Evolutionary conservation across 2,329 filamentous ascomycete genomes (phyloP).

Genomic region (Cadophora malorum): DNA sequence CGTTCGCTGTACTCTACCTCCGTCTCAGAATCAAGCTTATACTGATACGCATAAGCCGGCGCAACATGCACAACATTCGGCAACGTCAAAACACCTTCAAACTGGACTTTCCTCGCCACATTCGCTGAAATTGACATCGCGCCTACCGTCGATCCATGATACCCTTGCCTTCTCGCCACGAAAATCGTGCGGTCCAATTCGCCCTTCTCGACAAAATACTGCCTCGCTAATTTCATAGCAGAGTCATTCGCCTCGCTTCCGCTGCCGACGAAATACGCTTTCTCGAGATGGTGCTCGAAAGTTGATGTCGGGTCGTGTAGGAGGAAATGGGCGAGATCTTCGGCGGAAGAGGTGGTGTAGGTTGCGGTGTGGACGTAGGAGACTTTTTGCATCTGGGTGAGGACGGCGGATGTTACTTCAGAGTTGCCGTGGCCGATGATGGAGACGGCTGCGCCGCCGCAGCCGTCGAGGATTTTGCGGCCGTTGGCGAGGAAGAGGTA

Average conservation of each 20-base stretch:
- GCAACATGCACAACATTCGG: conserved; percentile 60
- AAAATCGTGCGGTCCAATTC: conserved; percentile 55
- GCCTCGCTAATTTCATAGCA: conserved; percentile 6
- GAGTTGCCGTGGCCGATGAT: conserved; percentile 70
- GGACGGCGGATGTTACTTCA: conserved; percentile 63
- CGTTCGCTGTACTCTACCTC: conserved; percentile 59
- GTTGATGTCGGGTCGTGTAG: conserved; percentile 61
- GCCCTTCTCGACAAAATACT: conserved; percentile 63
- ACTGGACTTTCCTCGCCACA: conserved; percentile 59
- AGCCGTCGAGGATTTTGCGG: conserved; percentile 62
- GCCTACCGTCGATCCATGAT: conserved; percentile 71
- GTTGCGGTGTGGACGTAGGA: conserved; percentile 63
- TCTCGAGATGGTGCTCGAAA: conserved; percentile 49
- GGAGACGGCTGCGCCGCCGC: conserved; percentile 73
- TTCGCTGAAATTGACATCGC: conserved; percentile 64
- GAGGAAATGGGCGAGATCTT: conserved; percentile 48
- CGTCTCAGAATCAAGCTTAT: conserved; percentile 53
- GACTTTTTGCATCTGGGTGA: conserved; percentile 61
- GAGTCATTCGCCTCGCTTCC: conserved; percentile 13
- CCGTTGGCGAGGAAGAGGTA: background rate
- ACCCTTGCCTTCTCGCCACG: conserved; percentile 67
- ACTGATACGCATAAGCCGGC: conserved; percentile 67
- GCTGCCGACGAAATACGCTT: conserved; percentile 4
- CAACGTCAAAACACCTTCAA: conserved; percentile 57
- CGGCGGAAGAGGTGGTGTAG: conserved; percentile 59